Percentiles rank a stretch among this genome's conserved stretches.
Evolutionary conservation across 805 yeast species (phyloP).

Genomic region (Hanseniaspora valbyensis): DNA sequence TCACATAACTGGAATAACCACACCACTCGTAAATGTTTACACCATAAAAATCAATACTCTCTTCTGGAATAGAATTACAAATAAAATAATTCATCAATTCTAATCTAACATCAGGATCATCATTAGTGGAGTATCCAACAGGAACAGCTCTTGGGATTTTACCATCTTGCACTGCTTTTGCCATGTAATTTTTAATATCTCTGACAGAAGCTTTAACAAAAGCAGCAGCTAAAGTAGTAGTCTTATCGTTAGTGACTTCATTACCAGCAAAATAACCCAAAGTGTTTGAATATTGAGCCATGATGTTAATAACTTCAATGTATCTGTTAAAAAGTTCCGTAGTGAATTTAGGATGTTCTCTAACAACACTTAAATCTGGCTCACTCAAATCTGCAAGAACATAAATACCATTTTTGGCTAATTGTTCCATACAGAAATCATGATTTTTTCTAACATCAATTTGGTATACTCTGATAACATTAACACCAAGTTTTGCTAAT

Average conservation of each 20-base stretch:
- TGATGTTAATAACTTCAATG: constrained; percentile 67
- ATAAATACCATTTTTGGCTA: constrained; percentile 80
- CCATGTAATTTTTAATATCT: constrained; percentile 70
- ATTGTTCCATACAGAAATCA: constrained; percentile 62
- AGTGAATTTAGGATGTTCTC: constrained; percentile 73
- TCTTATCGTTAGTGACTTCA: constrained; percentile 77
- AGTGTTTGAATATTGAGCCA: constrained; percentile 66
- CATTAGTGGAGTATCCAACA: constrained; percentile 88
- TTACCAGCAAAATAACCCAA: constrained; percentile 96
- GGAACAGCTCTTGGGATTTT: constrained; percentile 65
- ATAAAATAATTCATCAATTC: constrained; percentile 73
- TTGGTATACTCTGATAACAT: constrained; percentile 77
- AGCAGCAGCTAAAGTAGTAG: constrained; percentile 83
- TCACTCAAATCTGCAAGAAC: constrained; percentile 83
- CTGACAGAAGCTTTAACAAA: constrained; percentile 94
- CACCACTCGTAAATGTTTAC: constrained; percentile 87
- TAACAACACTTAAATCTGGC: constrained; percentile 65
- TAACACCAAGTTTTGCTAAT: constrained; percentile 54
- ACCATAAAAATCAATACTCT: constrained; percentile 64
- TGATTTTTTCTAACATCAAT: constrained; percentile 64
- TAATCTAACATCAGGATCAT: constrained; percentile 70
- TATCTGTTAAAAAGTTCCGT: constrained; percentile 62
- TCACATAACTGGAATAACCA: constrained; percentile 49
- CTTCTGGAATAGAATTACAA: constrained; percentile 48
- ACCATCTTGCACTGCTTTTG: constrained; percentile 22